Evolutionary conservation across 495 filamentous ascomycete species (phyloP), one percentile per base, ranked within the genome.

Genomic region (Podospora tetraspora): DNA sequence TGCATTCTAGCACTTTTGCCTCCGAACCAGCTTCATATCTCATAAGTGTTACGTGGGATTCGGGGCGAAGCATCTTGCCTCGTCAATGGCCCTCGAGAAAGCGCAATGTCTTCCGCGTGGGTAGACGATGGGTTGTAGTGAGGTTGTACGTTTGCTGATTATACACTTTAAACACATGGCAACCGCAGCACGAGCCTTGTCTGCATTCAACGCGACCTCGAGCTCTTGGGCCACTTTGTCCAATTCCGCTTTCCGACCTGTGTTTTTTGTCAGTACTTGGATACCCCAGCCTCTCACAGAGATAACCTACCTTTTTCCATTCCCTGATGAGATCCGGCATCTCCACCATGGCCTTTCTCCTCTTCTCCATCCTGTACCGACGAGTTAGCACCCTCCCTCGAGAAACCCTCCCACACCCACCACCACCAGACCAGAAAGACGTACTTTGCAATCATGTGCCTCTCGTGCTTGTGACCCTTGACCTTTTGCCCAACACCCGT

Each of bases 381-480:
- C 73, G 43, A 66, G 70, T 71, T 61, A 73, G 74, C 58, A 68
- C 59, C 24, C 37, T 21, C 21, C 23, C 58, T 30, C 19, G 27
- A 24, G 22, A 64, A 59, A n/a, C 22, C 16, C 13, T 1, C 27
- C 1, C 32, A 43, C 43, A 34, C 66, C 22, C 27, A 19, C 43
- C 43, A 62, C 22, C 9, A 56, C 13, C 13, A 13, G 34, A 43
- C 13, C 34, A 43, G 34, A 19, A 19, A 58, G 62, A 86, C 87
- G 65, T 86, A 87, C 85, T 87, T 87, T 61, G 84, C 82, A 81
- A 90, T 89, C 84, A 97, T 81, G 70, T 89, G 91, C 79, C 95
- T 87, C 85, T 99, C 95, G 88, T 92, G 92, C 76, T 86, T 84
- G 80, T 97, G 92, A 74, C 95, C 95, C 88, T 97, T 97, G 71